Conservation (phyloP, 495 filamentous ascomycete genomes). For the Penicillium roqueforti region DNA sequence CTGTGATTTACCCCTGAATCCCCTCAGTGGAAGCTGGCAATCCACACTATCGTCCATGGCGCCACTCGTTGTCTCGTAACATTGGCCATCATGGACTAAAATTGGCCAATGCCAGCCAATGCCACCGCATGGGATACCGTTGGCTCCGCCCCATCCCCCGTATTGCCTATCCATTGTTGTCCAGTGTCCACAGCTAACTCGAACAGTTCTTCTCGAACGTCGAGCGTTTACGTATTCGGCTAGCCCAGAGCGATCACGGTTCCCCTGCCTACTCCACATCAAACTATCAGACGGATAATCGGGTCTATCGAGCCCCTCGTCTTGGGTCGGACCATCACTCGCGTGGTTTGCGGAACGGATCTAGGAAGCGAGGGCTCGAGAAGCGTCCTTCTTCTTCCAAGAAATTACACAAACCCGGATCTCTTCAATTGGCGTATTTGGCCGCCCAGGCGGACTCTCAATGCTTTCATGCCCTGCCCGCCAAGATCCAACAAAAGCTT, state of each 20-base stretch:
- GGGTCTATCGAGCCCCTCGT: constrained; percentile 17
- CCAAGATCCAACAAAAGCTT: constrained; percentile 65
- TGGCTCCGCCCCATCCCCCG: constrained; percentile 4
- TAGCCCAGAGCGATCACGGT: constrained; percentile 28
- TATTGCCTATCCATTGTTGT: constrained; percentile 9
- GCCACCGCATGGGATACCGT: constrained; percentile 5
- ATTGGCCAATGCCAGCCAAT: not conserved
- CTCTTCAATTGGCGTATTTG: constrained; percentile 39
- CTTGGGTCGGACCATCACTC: constrained; percentile 10
- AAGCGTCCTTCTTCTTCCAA: constrained; percentile 17
- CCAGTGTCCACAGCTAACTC: constrained; percentile 19
- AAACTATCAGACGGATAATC: constrained; percentile 17
- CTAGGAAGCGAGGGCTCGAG: constrained; percentile 16
- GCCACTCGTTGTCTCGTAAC: constrained; percentile 5
- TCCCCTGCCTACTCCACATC: constrained; percentile 16
- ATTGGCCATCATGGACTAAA: constrained; percentile 1
- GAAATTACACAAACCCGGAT: constrained; percentile 37
- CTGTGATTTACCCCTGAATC: constrained; percentile 14
- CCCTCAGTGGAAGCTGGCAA: constrained; percentile 15
- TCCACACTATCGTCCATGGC: constrained; percentile 31
- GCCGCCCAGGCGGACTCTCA: constrained; percentile 56
- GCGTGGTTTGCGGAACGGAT: constrained; percentile 10
- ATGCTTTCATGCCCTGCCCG: constrained; percentile 67
- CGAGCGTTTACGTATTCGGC: constrained; percentile 33
- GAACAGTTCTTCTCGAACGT: constrained; percentile 42